Base-by-base conservation (phyloP, 2,329 filamentous ascomycete species). In the Fusarium mexicanum region DNA sequence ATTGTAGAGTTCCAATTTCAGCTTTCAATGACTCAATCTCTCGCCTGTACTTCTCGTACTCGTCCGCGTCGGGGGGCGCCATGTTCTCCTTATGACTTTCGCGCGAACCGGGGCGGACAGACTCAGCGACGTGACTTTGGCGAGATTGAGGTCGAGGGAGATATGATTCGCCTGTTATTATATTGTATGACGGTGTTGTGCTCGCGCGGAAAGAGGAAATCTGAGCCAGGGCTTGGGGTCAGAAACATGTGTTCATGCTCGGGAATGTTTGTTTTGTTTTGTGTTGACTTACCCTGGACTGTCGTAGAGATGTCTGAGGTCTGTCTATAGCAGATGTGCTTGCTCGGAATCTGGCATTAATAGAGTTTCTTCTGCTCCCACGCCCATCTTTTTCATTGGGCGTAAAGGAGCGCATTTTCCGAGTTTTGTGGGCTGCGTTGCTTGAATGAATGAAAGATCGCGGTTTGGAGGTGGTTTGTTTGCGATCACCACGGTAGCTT, bases 1-100 rank as follows among this genome's bases (percentile, higher is more conserved):
- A 99, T 71, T 92, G 92, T 58, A 98, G 86, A 0, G 94, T 94
- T 71, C 95, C 96, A 47, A 98, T 87, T 82, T 98, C 94, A 5
- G 96, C 94, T 79, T 96, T 95, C 33, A 98, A 87, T 73, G 95
- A 92, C 79, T 98, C 95, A 68, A 88, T 89, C 41, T 85, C 85
- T 63, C 84, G 87, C 55, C 86, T 85, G 79, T 88, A 89, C 51
- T 85, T 86, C 78, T 91, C 89, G 78, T 90, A 89, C 63, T 88
- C 86, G 67, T 90, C 87, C n/a, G 86, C 86, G 67, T 90, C 89
- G 3, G 87, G 84, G 0, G 89, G 89, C 38, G 88, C 87, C 75
- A 88, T 84, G 78, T 91, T 91, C 78, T 89, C 90, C 78, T 89
- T 91, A 70, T 83, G 88, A 78, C 88, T 90, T 64, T 90, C 88